These are phyloP conservation scores for Calocybe indica DNA, from an alignment of 768 basidiomycete species.

Conservation along the genomic window DNA sequence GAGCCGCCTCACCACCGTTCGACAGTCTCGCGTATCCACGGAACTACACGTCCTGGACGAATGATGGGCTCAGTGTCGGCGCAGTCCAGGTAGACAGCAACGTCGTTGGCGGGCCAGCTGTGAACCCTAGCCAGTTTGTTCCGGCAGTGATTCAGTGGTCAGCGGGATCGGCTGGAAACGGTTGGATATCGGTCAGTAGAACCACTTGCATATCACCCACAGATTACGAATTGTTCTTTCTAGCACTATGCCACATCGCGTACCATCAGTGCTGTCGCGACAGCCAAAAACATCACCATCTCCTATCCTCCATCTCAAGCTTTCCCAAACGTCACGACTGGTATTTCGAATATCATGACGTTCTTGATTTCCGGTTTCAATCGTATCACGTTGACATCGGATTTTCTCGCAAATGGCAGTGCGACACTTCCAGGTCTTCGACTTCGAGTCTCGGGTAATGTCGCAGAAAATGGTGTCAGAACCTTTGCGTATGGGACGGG, in stretches of 20 bases:
- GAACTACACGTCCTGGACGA: conserved; percentile 24
- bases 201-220: neutral
- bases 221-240: neutral
- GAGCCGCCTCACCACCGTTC: conserved; percentile 22
- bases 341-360: conserved; percentile 15
- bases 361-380: conserved; percentile 20
- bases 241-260: conserved; percentile 20
- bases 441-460: conserved; percentile 15
- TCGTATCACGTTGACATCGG: conserved; percentile 8
- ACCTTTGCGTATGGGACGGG: conserved; percentile 15
- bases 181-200: conserved; percentile 19
- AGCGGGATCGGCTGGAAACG: conserved; percentile 8
- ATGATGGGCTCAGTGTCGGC: conserved; percentile 19
- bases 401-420: conserved; percentile 15
- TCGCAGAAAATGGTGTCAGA: conserved; percentile 8
- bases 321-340: conserved; percentile 13
- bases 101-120: conserved; percentile 20
- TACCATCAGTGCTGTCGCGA: conserved; percentile 17
- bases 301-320: conserved; percentile 19
- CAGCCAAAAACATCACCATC: conserved; percentile 14
- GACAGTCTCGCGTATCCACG: conserved; percentile 16
- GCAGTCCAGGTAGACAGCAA: conserved; percentile 19
- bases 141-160: conserved; percentile 21
- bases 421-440: conserved; percentile 16
- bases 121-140: conserved; percentile 15